A percentile compares a stretch with the other conserved stretches of the same genome.
Conservation (phyloP, 768 basidiomycete species). For the Russula sp. region DNA sequence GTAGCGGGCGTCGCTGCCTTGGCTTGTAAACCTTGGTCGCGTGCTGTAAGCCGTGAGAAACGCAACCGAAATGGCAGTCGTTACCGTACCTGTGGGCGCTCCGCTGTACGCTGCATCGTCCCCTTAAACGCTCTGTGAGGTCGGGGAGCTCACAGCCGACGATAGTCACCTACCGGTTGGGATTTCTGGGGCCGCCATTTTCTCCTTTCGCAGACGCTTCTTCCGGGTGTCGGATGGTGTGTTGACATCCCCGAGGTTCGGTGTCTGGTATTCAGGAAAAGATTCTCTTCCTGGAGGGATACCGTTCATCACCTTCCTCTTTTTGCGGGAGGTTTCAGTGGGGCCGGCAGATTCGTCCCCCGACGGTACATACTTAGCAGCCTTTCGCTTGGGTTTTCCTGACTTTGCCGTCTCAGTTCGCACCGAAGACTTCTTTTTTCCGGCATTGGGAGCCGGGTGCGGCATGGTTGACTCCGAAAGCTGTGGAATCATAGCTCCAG, state of each 20-base stretch:
- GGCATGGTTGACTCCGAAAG: not conserved
- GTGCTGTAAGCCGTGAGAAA: not conserved
- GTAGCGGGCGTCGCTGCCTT: not conserved
- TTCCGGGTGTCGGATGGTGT: not conserved
- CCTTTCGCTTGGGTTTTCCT: not conserved
- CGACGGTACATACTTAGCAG: not conserved
- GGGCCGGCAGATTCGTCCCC: not conserved
- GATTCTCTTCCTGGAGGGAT: not conserved
- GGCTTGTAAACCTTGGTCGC: not conserved
- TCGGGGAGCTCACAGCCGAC: not conserved
- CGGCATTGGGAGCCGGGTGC: not conserved
- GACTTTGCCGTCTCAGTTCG: not conserved
- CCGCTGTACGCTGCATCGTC: not conserved
- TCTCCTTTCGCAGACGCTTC: constrained; percentile 2
- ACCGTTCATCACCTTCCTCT: not conserved
- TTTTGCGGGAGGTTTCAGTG: not conserved
- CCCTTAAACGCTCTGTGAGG: not conserved
- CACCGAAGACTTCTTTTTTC: not conserved
- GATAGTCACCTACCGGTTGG: constrained; percentile 5
- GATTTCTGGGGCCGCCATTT: not conserved
- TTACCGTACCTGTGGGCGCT: not conserved
- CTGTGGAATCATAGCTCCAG: not conserved
- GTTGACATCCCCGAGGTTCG: not conserved
- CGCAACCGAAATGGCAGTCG: too few relatives aligned
- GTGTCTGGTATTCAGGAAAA: not conserved